A percentile compares a stretch with the other conserved stretches of the same genome.
These are phyloP conservation scores for Lentinula edodes DNA, from an alignment of 768 basidiomycete genomes.

Conservation along the genomic window DNA sequence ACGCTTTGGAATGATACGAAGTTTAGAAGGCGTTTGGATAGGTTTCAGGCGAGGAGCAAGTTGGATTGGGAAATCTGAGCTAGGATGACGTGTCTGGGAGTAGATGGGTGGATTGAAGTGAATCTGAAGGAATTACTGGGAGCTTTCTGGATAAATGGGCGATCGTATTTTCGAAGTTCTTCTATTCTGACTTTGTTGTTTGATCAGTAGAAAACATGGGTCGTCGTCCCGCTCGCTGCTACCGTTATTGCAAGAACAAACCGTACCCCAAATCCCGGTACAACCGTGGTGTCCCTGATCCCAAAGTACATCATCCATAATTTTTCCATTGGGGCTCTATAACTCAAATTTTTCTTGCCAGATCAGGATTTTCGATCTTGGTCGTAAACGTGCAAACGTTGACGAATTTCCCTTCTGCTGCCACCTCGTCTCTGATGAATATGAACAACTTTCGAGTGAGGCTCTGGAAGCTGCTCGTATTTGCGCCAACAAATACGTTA, in stretches of 20 bases:
- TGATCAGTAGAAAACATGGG: slow-evolving; percentile 57
- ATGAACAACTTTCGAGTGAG: slow-evolving; percentile 93
- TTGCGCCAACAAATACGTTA: slow-evolving; percentile 99
- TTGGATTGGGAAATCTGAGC: background rate
- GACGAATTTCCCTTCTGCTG: slow-evolving; percentile 98
- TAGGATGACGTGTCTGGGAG: background rate
- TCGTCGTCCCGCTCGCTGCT: slow-evolving; percentile 96
- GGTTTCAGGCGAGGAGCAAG: background rate
- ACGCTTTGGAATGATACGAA: background rate
- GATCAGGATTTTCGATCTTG: slow-evolving; percentile 96
- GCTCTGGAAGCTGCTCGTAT: slow-evolving; percentile 98
- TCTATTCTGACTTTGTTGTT: background rate
- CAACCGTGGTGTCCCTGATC: slow-evolving; percentile 98
- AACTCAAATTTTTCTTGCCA: slow-evolving; percentile 21
- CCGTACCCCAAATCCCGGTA: slow-evolving; percentile 93
- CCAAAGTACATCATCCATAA: slow-evolving; percentile 55
- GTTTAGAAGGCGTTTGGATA: background rate
- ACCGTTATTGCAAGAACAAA: slow-evolving; percentile 99
- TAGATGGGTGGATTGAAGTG: background rate
- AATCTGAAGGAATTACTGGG: background rate
- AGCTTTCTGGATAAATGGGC: background rate
- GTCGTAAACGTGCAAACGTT: slow-evolving; percentile 92
- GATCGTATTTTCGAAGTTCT: background rate
- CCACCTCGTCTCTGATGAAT: slow-evolving; percentile 96
- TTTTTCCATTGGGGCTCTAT: background rate